Base-by-base conservation (phyloP, 805 yeast species). In the Candida golubevii region DNA sequence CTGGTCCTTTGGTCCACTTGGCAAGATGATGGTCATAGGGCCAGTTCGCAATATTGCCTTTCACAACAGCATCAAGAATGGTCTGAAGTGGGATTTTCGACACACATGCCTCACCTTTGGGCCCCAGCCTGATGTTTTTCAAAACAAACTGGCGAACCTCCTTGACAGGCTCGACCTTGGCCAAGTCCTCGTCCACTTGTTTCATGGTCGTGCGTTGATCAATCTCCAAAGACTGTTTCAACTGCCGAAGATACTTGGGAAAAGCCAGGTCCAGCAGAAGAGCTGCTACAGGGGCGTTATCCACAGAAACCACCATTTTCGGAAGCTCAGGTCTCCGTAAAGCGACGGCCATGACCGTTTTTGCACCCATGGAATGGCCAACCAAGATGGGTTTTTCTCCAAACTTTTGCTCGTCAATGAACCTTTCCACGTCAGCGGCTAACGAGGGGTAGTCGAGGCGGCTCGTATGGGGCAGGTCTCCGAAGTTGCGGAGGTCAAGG, bases 311-410 rank as follows among this genome's bases (percentile, higher is more conserved):
- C 38, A 89, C 56, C 66, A 81, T 72, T 11, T 77, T 70, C 6
- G 82, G 80, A 9, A 82, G 53, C 0, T 78, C 75, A 0, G 90
- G 91, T 18, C 77, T 70, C 40, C 88, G 70, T 46, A 93, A 67
- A 0, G 88, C 83, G 6, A 85, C 70, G 0, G 93, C 89, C 97
- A 91, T 90, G 6, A 84, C 97, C 0, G 91, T 77, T 58, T 91
- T 90, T 5, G 96, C 99, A 7, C 99, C 99, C 93, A 87, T 84
- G 0, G 91, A 84, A 60, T 85, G 93, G 0, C 95, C 95, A 13
- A 85, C 66, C 14, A 85, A 47, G n/a, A 85, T 77, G 0, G 87
- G 84, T 40, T 75, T 72, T 14, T 47, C 35, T 10, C 59, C 53
- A 23, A 45, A 51, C 4, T 37, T 31, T 8, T 74, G 69, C 3